phyloP scores from a whole-genome alignment of 768 basidiomycete species.

The Mrakia hoshinonis region DNA sequence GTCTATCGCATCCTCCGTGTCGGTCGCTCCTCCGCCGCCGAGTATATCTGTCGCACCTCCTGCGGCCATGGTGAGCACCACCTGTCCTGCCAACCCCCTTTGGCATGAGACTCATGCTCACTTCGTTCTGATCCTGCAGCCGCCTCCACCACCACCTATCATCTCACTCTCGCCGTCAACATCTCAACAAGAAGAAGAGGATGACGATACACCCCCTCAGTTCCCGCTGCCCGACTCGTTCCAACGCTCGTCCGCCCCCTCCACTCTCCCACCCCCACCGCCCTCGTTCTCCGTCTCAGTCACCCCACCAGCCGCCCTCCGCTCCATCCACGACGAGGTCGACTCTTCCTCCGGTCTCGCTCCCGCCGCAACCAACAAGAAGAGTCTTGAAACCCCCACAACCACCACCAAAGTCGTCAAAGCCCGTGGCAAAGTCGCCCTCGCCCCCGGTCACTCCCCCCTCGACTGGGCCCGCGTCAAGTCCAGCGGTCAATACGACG shows the following conservation, averaged over 20 bases:
- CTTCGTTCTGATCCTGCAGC: not conserved
- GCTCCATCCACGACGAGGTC: conserved; percentile 17
- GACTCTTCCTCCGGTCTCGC: not conserved
- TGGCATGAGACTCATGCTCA: no score
- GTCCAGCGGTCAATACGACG: conserved; percentile 58
- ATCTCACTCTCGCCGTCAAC: not conserved
- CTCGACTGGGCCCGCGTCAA: conserved; percentile 91
- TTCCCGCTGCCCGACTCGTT: conserved; percentile 41
- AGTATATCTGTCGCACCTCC: not conserved
- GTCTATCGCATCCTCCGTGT: not conserved
- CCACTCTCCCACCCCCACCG: conserved; percentile 28
- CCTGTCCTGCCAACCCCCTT: not conserved
- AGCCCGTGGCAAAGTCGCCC: conserved; percentile 64
- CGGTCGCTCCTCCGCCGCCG: no score
- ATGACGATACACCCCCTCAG: conserved; percentile 24
- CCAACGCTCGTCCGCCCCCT: conserved; percentile 38
- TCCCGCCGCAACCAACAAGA: conserved; percentile 5
- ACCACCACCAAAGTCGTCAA: conserved; percentile 54
- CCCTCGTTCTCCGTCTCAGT: conserved; percentile 34
- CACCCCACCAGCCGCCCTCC: conserved; percentile 27
- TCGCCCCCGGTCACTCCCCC: conserved; percentile 82
- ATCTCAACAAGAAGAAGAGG: conserved; percentile 12
- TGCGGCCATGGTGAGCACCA: not conserved
- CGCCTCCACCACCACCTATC: not conserved
- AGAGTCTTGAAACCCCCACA: conserved; percentile 46